A percentile compares a stretch with the other conserved stretches of the same genome.
Evolutionary conservation across 352 stramenopile species (phyloP).

Genomic region (Globisporangium spinosum): DNA sequence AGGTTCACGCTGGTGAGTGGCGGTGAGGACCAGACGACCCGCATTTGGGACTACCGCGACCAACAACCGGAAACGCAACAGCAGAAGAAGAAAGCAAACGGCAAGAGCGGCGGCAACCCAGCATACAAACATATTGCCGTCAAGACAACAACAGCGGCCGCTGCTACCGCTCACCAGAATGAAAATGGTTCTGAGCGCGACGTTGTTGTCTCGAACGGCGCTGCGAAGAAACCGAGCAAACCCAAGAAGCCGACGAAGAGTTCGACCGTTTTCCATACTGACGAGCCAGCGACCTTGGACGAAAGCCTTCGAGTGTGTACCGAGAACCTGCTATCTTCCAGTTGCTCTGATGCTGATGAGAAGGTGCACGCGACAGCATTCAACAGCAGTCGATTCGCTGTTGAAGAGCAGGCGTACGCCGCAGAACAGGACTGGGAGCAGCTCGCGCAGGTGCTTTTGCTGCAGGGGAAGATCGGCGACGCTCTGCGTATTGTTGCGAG

Average conservation of each 20-base stretch:
- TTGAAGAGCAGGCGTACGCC: conserved; percentile 26
- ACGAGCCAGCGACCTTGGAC: conserved; percentile 13
- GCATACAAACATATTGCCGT: background rate
- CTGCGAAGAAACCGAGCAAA: conserved; percentile 19
- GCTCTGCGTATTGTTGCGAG: conserved; percentile 55
- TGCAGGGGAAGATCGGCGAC: conserved; percentile 52
- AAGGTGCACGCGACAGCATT: background rate
- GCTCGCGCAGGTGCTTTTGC: conserved; percentile 40
- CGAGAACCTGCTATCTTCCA: background rate
- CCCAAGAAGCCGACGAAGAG: background rate
- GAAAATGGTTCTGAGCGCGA: background rate
- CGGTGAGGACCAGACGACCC: conserved; percentile 67
- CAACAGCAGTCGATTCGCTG: background rate
- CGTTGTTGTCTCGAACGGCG: background rate
- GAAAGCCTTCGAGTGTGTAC: conserved; percentile 25
- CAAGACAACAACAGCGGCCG: background rate
- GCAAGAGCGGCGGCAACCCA: background rate
- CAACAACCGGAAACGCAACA: conserved; percentile 15
- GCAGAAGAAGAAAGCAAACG: background rate
- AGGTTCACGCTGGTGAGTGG: conserved; percentile 43
- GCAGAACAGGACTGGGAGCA: conserved; percentile 48
- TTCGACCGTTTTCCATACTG: conserved; percentile 25
- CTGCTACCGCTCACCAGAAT: background rate
- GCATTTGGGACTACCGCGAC: conserved; percentile 49
- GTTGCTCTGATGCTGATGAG: background rate